Evolutionary conservation across 1,284 basidiomycete genomes (phyloP).

Genomic region (Phenoliferia sp.): DNA sequence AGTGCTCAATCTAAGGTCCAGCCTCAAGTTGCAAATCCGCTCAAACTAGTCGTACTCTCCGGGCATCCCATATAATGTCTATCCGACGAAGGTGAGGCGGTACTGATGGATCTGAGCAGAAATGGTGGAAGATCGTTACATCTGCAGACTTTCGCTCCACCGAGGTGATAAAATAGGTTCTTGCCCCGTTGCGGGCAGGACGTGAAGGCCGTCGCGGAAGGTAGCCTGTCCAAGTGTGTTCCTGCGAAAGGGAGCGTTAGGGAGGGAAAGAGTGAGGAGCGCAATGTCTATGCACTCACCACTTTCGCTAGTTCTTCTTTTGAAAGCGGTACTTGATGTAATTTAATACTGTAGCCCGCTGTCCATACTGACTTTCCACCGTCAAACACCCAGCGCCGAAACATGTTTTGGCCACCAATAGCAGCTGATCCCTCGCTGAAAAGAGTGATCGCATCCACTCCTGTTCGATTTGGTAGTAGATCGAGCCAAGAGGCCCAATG

Average conservation of each 20-base stretch:
- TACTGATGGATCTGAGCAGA: slow-evolving; percentile 3
- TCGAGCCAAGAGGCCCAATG: slow-evolving; percentile 31
- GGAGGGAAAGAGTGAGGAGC: background rate
- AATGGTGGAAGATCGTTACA: slow-evolving; percentile 16
- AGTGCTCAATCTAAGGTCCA: too few species aligned
- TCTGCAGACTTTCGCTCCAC: slow-evolving; percentile 14
- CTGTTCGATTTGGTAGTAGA: slow-evolving; percentile 13
- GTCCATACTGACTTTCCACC: slow-evolving; percentile 8
- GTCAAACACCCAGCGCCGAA: slow-evolving; percentile 32
- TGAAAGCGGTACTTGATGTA: slow-evolving; percentile 6
- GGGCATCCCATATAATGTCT: slow-evolving; percentile 12
- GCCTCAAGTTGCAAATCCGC: too few species aligned
- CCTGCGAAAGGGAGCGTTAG: background rate
- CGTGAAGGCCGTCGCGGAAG: slow-evolving; percentile 1
- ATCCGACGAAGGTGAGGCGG: slow-evolving; percentile 1
- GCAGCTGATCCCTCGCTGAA: slow-evolving; percentile 17
- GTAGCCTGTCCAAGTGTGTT: slow-evolving; percentile 19
- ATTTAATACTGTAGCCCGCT: slow-evolving; percentile 17
- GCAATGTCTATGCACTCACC: background rate
- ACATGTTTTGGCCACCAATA: slow-evolving; percentile 30
- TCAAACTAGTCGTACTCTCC: background rate
- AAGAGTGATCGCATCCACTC: slow-evolving; percentile 10
- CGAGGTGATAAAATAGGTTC: slow-evolving; percentile 21
- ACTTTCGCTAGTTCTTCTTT: slow-evolving; percentile 5
- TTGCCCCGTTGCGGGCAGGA: slow-evolving; percentile 3